Percentiles rank a stretch among this genome's conserved stretches.
phyloP scores from a whole-genome alignment of 768 basidiomycete genomes.

The Tephrocybe sp. region DNA sequence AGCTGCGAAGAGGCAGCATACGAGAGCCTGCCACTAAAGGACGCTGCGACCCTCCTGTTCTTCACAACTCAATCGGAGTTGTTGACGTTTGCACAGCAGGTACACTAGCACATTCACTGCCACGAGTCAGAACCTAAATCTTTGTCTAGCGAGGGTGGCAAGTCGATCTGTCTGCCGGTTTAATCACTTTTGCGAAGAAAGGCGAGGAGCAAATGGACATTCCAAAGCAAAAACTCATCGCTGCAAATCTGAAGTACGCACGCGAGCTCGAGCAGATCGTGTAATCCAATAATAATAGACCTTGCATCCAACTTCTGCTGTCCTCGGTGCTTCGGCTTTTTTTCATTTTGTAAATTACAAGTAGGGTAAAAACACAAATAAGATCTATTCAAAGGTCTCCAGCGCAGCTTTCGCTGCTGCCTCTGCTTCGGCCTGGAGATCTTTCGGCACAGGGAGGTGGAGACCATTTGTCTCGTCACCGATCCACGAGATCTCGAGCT shows the following conservation, averaged over 20 bases:
- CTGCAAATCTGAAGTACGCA: conserved; percentile 76
- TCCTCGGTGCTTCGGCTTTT: not conserved
- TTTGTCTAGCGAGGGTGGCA: conserved; percentile 75
- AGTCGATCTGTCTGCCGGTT: conserved; percentile 67
- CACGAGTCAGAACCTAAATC: conserved; percentile 4
- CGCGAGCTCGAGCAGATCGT: conserved; percentile 92
- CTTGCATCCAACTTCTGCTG: not conserved
- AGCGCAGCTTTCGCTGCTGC: conserved; percentile 83
- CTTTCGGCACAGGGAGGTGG: conserved; percentile 84
- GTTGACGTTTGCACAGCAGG: conserved; percentile 78
- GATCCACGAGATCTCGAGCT: conserved; percentile 97
- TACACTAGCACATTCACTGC: conserved; percentile 31
- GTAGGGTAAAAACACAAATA: conserved; percentile 11
- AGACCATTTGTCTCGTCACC: conserved; percentile 78
- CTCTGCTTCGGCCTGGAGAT: conserved; percentile 84
- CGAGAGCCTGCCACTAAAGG: conserved; percentile 84
- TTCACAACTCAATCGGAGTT: conserved; percentile 83
- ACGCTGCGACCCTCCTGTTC: conserved; percentile 90
- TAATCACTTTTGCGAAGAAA: conserved; percentile 79
- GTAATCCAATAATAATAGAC: conserved; percentile 50
- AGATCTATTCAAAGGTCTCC: conserved; percentile 51
- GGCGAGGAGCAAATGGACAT: conserved; percentile 83
- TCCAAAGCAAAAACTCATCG: conserved; percentile 81
- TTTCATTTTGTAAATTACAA: conserved; percentile 14
- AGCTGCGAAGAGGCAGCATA: conserved; percentile 96